Evolutionary conservation across 1,284 basidiomycete species (phyloP).

Genomic region (Singerocomus inundabilis): DNA sequence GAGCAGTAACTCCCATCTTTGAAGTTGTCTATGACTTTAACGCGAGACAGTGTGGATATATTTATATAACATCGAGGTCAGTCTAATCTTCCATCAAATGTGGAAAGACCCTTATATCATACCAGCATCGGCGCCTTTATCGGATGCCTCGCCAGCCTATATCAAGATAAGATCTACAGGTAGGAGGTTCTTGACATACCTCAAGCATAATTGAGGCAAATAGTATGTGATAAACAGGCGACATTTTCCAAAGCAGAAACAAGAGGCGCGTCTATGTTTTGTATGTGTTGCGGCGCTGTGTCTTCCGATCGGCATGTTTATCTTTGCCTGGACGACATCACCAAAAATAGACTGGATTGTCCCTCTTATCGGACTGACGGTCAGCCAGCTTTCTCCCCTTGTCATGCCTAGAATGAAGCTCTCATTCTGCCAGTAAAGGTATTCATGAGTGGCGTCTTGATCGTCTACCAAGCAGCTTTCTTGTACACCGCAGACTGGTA

Average conservation of each 20-base stretch:
- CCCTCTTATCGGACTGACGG: conserved; percentile 42
- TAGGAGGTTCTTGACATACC: conserved; percentile 29
- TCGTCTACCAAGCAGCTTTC: conserved; percentile 64
- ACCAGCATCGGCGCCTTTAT: conserved; percentile 60
- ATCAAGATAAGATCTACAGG: conserved; percentile 69
- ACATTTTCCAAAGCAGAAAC: conserved; percentile 42
- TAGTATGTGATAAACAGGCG: conserved; percentile 10
- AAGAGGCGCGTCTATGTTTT: conserved; percentile 61
- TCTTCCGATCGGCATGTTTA: conserved; percentile 42
- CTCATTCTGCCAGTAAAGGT: conserved; percentile 39
- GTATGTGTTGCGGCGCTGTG: conserved; percentile 52
- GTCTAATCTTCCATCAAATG: conserved; percentile 22
- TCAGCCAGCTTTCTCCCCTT: conserved; percentile 14
- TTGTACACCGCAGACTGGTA: conserved; percentile 73
- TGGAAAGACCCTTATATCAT: background rate
- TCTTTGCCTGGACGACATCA: conserved; percentile 33
- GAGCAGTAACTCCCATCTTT: conserved; percentile 65
- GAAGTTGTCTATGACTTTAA: conserved; percentile 63
- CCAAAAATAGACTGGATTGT: conserved; percentile 41
- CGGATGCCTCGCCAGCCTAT: conserved; percentile 56
- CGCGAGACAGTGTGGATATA: conserved; percentile 59
- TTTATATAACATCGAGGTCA: conserved; percentile 60
- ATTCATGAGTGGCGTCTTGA: conserved; percentile 54
- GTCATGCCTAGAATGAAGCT: background rate
- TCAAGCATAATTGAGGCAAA: background rate